These are phyloP conservation scores for Inga laurina DNA, from an alignment of 306 rosid genomes.

Conservation along the genomic window DNA sequence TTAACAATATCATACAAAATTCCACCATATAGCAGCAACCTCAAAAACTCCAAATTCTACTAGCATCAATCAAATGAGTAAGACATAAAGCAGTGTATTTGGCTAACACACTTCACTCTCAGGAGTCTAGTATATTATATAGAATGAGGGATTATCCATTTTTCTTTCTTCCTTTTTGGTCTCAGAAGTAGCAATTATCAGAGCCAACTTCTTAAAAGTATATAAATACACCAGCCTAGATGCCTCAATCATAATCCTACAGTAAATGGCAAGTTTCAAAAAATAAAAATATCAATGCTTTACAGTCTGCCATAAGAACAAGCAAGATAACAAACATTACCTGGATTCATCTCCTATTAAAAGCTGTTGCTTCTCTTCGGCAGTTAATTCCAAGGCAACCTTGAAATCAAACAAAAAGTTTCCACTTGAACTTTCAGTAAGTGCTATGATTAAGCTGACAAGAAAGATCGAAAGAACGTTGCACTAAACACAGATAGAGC, in stretches of 20 bases:
- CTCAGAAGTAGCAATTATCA: neutral
- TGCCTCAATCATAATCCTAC: conserved; percentile 1
- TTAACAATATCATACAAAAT: conserved; percentile 18
- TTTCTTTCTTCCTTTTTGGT: neutral
- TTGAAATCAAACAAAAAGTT: conserved; percentile 27
- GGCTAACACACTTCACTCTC: neutral
- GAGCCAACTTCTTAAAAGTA: conserved; percentile 6
- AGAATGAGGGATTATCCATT: neutral
- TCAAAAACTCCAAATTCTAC: conserved; percentile 9
- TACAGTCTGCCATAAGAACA: neutral
- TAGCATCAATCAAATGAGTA: neutral
- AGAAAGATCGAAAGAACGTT: neutral
- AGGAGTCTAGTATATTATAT: neutral
- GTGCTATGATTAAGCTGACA: neutral
- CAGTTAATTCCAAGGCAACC: conserved; percentile 85
- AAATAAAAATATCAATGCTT: neutral
- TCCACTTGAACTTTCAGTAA: conserved; percentile 5
- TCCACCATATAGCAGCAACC: neutral
- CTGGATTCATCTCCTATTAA: conserved; percentile 59
- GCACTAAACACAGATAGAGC: neutral
- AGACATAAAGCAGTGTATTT: neutral
- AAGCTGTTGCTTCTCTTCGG: conserved; percentile 66
- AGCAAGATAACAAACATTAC: conserved; percentile 40
- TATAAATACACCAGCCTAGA: neutral
- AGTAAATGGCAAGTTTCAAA: neutral